phyloP scores from a whole-genome alignment of 2,329 filamentous ascomycete genomes.

The Alternaria conjuncta region DNA sequence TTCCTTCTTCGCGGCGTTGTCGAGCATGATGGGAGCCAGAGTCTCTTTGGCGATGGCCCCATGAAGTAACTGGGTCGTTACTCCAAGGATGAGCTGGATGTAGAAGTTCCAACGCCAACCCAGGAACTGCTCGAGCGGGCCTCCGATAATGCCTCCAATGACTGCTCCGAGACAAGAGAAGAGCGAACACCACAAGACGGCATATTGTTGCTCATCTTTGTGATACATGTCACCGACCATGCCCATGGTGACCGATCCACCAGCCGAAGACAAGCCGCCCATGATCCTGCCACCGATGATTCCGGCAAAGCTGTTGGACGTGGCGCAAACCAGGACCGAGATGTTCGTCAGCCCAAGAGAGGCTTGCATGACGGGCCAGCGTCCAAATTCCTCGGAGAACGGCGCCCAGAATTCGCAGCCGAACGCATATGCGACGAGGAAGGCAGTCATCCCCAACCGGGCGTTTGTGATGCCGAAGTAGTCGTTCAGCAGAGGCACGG shows the following conservation, averaged over 20 bases:
- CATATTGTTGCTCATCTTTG: conserved; percentile 68
- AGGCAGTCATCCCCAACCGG: conserved; percentile 71
- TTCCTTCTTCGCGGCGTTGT: conserved; percentile 48
- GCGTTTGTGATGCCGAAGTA: conserved; percentile 49
- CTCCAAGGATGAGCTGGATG: conserved; percentile 82
- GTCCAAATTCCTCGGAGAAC: conserved; percentile 80
- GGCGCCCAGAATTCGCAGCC: conserved; percentile 85
- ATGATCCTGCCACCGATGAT: conserved; percentile 65
- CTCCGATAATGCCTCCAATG: conserved; percentile 67
- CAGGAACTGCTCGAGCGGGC: conserved; percentile 67
- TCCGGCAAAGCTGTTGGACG: conserved; percentile 64
- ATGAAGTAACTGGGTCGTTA: conserved; percentile 69
- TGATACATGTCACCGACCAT: conserved; percentile 69
- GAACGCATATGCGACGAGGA: conserved; percentile 79
- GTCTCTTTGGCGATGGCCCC: conserved; percentile 76
- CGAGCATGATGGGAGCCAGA: conserved; percentile 75
- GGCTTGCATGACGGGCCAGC: conserved; percentile 78
- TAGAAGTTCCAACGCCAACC: conserved; percentile 80
- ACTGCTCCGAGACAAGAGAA: conserved; percentile 70
- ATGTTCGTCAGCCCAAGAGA: conserved; percentile 64
- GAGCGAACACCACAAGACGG: conserved; percentile 64
- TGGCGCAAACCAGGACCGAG: conserved; percentile 65
- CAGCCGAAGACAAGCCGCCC: conserved; percentile 58
- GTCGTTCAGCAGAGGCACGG: conserved; percentile 58
- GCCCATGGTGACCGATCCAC: conserved; percentile 67